Evolutionary conservation across 306 rosid species (phyloP).

Genomic region (Trifolium pratense): DNA sequence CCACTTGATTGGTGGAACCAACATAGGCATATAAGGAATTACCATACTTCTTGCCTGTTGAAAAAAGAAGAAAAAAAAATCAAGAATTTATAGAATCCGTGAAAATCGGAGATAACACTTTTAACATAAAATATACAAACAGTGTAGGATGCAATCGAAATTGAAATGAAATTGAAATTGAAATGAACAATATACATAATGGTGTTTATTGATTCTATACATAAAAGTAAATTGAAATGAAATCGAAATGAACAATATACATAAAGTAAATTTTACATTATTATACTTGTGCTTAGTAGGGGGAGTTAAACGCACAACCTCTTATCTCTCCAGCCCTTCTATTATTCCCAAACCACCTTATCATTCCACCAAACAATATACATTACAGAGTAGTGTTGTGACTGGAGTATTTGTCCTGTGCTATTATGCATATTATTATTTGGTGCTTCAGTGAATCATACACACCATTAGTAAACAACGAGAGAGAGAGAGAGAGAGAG

Average conservation of each 20-base stretch:
- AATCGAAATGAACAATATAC: no score
- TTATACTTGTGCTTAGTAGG: background rate
- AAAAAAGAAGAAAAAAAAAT: conserved; percentile 39
- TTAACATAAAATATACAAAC: conserved; percentile 26
- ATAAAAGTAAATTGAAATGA: no score
- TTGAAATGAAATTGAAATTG: conserved; percentile 38
- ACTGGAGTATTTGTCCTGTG: background rate
- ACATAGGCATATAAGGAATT: conserved; percentile 97
- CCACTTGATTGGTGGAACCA: conserved; percentile 92
- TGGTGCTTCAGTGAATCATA: background rate
- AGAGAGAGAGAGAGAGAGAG: no score
- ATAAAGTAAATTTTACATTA: background rate
- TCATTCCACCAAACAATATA: background rate
- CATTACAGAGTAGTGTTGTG: background rate
- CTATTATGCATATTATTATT: background rate
- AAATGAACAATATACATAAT: conserved; percentile 30
- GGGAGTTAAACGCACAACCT: background rate
- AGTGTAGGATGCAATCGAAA: conserved; percentile 32
- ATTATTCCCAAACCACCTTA: background rate
- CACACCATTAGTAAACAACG: background rate
- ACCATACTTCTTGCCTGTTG: conserved; percentile 87
- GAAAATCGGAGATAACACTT: conserved; percentile 19
- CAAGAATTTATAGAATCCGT: conserved; percentile 21
- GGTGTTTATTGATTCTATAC: no score
- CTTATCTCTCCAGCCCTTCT: background rate